A percentile compares a stretch with the other conserved stretches of the same genome.
Evolutionary conservation across 2,329 filamentous ascomycete species (phyloP).

Genomic region (Cercospora citrullina): DNA sequence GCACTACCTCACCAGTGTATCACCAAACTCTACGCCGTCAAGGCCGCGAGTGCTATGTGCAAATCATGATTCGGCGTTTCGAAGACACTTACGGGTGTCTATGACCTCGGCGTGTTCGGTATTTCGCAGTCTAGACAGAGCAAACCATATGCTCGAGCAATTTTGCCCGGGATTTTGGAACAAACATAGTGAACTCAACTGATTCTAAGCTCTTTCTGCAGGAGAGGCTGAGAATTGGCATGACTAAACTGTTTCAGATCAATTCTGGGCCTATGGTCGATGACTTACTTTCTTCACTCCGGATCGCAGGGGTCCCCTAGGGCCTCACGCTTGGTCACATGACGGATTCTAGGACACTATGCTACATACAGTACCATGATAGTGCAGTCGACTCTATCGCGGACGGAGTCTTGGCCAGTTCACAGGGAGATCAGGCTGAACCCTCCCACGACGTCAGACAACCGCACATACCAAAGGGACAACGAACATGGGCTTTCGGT

Average conservation of each 20-base stretch:
- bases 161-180: background rate
- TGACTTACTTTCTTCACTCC: background rate
- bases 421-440: background rate
- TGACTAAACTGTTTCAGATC: background rate
- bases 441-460: background rate
- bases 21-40: background rate
- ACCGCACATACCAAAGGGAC: background rate
- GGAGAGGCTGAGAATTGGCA: background rate
- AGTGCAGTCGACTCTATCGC: background rate
- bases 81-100: background rate
- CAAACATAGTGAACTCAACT: background rate
- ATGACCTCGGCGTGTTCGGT: background rate
- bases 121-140: background rate
- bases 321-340: background rate
- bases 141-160: background rate
- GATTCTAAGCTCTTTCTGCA: background rate
- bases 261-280: background rate
- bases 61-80: background rate
- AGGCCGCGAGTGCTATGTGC: background rate
- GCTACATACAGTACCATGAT: background rate
- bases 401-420: background rate
- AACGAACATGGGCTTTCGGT: background rate
- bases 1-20: background rate
- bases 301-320: background rate
- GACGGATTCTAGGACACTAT: background rate